Evolutionary conservation across 129 eudicot species (phyloP), one percentile per base, ranked within the genome.

Genomic region (Pulicaria dysenterica): DNA sequence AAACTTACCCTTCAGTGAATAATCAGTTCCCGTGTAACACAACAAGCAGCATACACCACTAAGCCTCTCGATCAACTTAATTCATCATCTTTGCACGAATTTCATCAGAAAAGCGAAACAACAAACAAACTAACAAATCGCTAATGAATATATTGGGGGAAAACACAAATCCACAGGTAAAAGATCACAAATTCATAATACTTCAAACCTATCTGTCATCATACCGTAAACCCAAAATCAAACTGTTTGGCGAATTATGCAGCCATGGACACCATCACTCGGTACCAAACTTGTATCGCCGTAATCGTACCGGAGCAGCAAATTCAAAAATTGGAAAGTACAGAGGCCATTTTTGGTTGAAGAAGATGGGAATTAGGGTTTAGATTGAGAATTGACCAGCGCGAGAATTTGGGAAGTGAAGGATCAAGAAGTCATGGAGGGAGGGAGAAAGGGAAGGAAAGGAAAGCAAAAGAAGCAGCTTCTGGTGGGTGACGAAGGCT

Each of bases 331-430:
- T 83, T 74, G 58, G 83, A 78, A 75, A 47, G 34, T 64, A 42
- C 11, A 44, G 68, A 78, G 58, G 78, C 76, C 89, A 79, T 84
- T 76, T 64, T 41, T 39, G 62, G 46, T 38, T 10, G 45, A 69
- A 11, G 5, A 46, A 71, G 50, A 51, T 59, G 37, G 38, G 68
- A 64, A 79, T 55, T 49, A 55, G 72, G 73, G 67, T 75, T 72
- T 66, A 40, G 62, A 70, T 37, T 71, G 1, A 38, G 49, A 54
- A 2, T 68, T 56, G 43, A 15, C 10, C 2, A 16, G 64, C 54
- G 72, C 85, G 74, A 67, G 68, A 79, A 79, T 39, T 56, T 40
- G 31, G 73, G 81, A 64, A 57, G 63, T 36, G 51, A 24, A 75
- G n/a, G 69, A 58, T 38, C 31, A 58, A 63, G 74, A 64, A 75